Conservation (phyloP, 2,329 filamentous ascomycete species). For the Clonostachys solani region DNA sequence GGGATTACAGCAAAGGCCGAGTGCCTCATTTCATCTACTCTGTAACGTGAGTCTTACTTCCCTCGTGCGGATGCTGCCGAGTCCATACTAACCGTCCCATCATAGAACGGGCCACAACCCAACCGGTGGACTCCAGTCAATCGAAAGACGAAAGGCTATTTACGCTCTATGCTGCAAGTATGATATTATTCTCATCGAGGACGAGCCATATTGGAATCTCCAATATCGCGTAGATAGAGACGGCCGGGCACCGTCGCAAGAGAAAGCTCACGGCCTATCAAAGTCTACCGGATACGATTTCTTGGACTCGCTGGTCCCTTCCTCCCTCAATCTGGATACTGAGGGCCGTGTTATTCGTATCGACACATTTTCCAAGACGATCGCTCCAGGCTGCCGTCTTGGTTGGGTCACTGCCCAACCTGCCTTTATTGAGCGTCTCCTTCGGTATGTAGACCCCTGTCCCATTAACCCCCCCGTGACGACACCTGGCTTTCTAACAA, state of each 20-base stretch:
- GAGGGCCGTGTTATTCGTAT: conserved; percentile 86
- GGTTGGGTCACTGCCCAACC: conserved; percentile 91
- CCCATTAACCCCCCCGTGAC: not conserved
- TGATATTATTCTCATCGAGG: conserved; percentile 88
- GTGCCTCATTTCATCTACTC: conserved; percentile 85
- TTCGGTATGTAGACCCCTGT: conserved; percentile 17
- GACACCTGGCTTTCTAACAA: not conserved
- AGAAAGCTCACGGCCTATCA: conserved; percentile 20
- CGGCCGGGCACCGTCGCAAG: conserved; percentile 18
- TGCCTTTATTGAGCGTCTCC: conserved; percentile 67
- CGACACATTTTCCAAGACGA: conserved; percentile 91
- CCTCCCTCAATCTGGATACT: conserved; percentile 74
- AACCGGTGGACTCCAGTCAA: conserved; percentile 69
- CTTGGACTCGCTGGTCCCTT: conserved; percentile 78
- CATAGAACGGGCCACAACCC: conserved; percentile 70
- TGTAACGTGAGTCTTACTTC: conserved; percentile 62
- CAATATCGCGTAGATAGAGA: conserved; percentile 73
- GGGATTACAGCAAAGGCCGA: conserved; percentile 71
- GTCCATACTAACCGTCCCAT: not conserved
- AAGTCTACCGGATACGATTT: conserved; percentile 65
- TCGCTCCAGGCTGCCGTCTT: conserved; percentile 83
- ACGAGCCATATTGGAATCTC: conserved; percentile 94
- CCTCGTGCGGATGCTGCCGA: too few relatives aligned
- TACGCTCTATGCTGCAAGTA: conserved; percentile 82
- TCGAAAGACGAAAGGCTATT: conserved; percentile 71